A percentile compares a stretch with the other conserved stretches of the same genome.
These are phyloP conservation scores for Mychonastes homosphaera DNA, from an alignment of 139 green algal genomes.

Conservation along the genomic window DNA sequence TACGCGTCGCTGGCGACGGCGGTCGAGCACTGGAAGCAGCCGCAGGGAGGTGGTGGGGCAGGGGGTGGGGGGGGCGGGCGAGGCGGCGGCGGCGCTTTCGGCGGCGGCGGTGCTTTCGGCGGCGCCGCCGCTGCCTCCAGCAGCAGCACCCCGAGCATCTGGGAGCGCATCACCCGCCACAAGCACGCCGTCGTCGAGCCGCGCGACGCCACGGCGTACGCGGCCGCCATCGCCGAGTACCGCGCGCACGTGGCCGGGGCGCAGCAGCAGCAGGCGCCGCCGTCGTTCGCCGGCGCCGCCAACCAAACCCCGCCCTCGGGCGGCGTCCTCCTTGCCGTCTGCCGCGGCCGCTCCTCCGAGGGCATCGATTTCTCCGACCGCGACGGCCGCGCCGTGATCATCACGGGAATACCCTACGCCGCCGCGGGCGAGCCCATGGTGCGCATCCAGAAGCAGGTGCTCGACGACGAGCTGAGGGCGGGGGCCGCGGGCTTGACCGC, in stretches of 20 bases:
- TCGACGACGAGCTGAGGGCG: conserved; percentile 52
- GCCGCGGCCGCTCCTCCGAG: conserved; percentile 63
- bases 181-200: conserved; percentile 85
- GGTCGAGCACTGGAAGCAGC: conserved; percentile 76
- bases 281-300: no score
- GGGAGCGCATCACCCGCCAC: conserved; percentile 70
- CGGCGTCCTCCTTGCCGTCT: conserved; percentile 89
- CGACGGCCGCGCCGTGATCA: conserved; percentile 76
- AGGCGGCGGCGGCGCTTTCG: no score
- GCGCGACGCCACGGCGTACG: conserved; percentile 37
- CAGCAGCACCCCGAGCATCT: no score
- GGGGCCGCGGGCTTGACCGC: conserved; percentile 10
- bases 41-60: no score
- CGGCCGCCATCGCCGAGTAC: conserved; percentile 17
- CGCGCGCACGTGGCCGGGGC: neutral
- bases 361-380: conserved; percentile 93
- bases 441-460: conserved; percentile 30
- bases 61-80: no score
- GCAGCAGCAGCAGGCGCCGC: no score
- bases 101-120: conserved; percentile 7
- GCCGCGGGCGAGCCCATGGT: conserved; percentile 28
- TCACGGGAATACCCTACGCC: conserved; percentile 92
- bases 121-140: no score
- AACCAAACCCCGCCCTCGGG: conserved; percentile 39
- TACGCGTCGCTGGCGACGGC: conserved; percentile 63